Evolutionary conservation across 768 basidiomycete species (phyloP).

Genomic region (Gymnopilus junonius): DNA sequence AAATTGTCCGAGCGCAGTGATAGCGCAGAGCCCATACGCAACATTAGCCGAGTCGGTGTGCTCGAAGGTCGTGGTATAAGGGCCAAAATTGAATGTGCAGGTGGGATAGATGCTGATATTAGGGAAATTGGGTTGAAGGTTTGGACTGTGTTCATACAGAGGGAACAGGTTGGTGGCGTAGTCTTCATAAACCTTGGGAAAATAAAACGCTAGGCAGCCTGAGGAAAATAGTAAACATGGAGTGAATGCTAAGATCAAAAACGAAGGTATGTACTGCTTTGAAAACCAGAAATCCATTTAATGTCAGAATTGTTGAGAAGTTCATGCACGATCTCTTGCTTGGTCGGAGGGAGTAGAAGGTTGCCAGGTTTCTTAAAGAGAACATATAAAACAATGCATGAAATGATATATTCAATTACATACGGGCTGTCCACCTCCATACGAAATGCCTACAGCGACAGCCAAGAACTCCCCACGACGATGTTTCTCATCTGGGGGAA

Average conservation of each 20-base stretch:
- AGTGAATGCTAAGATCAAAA: background rate
- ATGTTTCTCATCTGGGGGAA: background rate
- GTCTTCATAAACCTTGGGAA: background rate
- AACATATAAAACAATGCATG: background rate
- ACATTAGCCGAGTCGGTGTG: constrained; percentile 8
- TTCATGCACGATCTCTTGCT: background rate
- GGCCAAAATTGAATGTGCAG: constrained; percentile 8
- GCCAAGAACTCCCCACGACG: background rate
- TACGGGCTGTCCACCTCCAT: background rate
- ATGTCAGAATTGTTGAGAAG: background rate
- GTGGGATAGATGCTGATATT: background rate
- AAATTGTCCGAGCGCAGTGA: constrained; percentile 2
- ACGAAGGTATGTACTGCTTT: background rate
- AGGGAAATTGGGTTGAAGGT: constrained; percentile 2
- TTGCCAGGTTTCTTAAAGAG: background rate
- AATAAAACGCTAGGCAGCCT: background rate
- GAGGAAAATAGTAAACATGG: background rate
- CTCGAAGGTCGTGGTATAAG: background rate
- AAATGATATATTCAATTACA: background rate
- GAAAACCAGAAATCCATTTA: background rate
- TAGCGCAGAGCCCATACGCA: constrained; percentile 2
- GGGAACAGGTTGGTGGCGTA: background rate
- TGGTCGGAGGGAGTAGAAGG: background rate
- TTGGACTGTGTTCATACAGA: background rate
- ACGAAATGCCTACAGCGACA: background rate